Percentiles rank a stretch among this genome's conserved stretches.
Evolutionary conservation across 768 basidiomycete species (phyloP).

Genomic region (Mycena venus): DNA sequence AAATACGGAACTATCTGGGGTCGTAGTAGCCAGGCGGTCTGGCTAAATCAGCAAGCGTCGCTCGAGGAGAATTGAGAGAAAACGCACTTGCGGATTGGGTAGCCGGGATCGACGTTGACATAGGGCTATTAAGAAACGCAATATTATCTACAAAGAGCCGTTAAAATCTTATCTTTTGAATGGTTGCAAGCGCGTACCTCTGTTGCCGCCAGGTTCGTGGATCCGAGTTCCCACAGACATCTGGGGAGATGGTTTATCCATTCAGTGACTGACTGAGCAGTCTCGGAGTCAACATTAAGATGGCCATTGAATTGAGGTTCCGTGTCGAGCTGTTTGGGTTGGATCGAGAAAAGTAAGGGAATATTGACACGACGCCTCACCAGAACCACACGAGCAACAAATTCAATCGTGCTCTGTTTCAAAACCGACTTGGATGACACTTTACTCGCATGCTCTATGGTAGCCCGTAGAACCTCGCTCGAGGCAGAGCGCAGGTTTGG

Average conservation of each 20-base stretch:
- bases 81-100: slow-evolving; percentile 59
- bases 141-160: no score
- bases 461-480: slow-evolving; percentile 62
- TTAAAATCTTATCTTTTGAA: slow-evolving; percentile 58
- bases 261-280: slow-evolving; percentile 49
- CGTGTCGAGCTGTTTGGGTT: slow-evolving; percentile 67
- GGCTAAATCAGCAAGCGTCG: slow-evolving; percentile 24
- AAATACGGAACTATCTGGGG: slow-evolving; percentile 86
- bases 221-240: slow-evolving; percentile 87
- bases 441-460: slow-evolving; percentile 75
- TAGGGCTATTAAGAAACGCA: slow-evolving; percentile 74
- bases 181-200: slow-evolving; percentile 61
- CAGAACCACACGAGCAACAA: slow-evolving; percentile 77
- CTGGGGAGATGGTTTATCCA: slow-evolving; percentile 88
- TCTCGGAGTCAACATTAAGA: slow-evolving; percentile 53
- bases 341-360: neutral
- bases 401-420: slow-evolving; percentile 80
- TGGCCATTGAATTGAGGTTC: slow-evolving; percentile 65
- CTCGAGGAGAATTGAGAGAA: neutral
- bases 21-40: slow-evolving; percentile 66
- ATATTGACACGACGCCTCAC: slow-evolving; percentile 56
- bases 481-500: slow-evolving; percentile 39
- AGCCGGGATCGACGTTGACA: slow-evolving; percentile 66
- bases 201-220: slow-evolving; percentile 64
- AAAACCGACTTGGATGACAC: slow-evolving; percentile 70